These are phyloP conservation scores for Laguncularia racemosa DNA, from an alignment of 345 rosid species.

Conservation along the genomic window DNA sequence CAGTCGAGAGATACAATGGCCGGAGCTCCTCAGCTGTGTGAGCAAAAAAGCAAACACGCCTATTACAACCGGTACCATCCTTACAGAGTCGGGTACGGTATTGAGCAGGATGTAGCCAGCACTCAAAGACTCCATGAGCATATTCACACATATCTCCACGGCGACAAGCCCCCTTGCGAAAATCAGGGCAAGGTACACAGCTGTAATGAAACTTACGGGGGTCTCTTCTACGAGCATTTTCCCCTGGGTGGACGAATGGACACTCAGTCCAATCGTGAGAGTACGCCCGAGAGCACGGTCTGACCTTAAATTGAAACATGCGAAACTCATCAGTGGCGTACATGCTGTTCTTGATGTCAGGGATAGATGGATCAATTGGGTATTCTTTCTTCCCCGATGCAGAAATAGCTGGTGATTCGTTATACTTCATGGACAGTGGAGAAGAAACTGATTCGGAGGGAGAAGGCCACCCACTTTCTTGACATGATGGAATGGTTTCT, in stretches of 20 bases:
- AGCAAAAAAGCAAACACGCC: conserved; percentile 94
- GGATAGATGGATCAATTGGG: conserved; percentile 88
- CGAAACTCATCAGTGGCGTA: conserved; percentile 90
- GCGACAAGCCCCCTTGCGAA: conserved; percentile 86
- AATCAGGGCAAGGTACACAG: conserved; percentile 95
- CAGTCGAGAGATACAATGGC: conserved; percentile 80
- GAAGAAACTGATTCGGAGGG: conserved; percentile 29
- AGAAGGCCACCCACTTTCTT: conserved; percentile 37
- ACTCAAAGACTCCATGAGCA: conserved; percentile 97
- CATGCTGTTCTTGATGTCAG: conserved; percentile 91
- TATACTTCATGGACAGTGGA: conserved; percentile 38
- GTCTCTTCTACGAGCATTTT: conserved; percentile 94
- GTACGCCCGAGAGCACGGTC: conserved; percentile 94
- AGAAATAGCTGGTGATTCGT: conserved; percentile 19
- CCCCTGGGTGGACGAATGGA: conserved; percentile 97
- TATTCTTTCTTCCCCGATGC: conserved; percentile 75
- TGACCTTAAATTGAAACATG: conserved; percentile 89
- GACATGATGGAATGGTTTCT: conserved; percentile 49
- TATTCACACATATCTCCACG: conserved; percentile 96
- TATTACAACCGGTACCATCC: conserved; percentile 77
- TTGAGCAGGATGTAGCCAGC: conserved; percentile 99
- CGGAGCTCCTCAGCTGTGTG: conserved; percentile 87
- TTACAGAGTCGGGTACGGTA: conserved; percentile 88
- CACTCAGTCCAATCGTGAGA: conserved; percentile 99
- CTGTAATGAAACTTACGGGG: conserved; percentile 96